phyloP scores from a whole-genome alignment of 164 flowering plant species.

The Aristolochia fimbriata region DNA sequence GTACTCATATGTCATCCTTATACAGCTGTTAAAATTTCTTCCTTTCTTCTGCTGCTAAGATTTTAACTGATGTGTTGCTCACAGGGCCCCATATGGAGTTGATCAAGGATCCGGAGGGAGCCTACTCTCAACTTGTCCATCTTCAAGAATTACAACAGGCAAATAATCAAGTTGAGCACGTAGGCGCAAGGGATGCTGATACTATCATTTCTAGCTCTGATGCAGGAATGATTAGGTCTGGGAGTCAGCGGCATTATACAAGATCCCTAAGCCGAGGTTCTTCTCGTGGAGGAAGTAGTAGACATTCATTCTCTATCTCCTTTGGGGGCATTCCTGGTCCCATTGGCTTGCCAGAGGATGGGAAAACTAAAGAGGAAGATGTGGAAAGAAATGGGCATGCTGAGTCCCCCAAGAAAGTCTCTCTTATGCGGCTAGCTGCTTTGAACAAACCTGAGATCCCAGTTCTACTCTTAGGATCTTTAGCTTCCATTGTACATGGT shows the following conservation, averaged over 20 bases:
- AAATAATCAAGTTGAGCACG: slow-evolving; percentile 14
- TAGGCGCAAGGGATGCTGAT: slow-evolving; percentile 2
- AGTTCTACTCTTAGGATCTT: slow-evolving; percentile 34
- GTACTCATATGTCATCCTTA: slow-evolving; percentile 9
- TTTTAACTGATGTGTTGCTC: neutral
- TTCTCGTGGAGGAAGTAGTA: slow-evolving; percentile 16
- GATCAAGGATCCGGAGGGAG: slow-evolving; percentile 44
- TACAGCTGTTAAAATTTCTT: neutral
- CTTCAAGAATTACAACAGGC: slow-evolving; percentile 60
- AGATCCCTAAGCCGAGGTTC: slow-evolving; percentile 33
- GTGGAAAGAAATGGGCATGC: neutral
- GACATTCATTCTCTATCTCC: slow-evolving; percentile 15
- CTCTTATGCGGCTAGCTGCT: slow-evolving; percentile 33
- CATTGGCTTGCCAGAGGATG: slow-evolving; percentile 12
- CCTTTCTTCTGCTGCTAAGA: neutral
- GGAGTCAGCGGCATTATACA: slow-evolving; percentile 23
- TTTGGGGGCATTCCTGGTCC: slow-evolving; percentile 21
- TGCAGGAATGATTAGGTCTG: slow-evolving; percentile 11
- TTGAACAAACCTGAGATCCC: slow-evolving; percentile 59
- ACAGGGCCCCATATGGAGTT: slow-evolving; percentile 62
- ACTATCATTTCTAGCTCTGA: neutral
- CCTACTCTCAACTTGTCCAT: slow-evolving; percentile 46
- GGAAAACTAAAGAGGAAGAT: slow-evolving; percentile 2
- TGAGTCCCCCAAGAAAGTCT: slow-evolving; percentile 13
- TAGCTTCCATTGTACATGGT: slow-evolving; percentile 42